Evolutionary conservation across 106 monocot species (phyloP), one percentile per base, ranked within the genome.

Genomic region (Triglochin maritima): DNA sequence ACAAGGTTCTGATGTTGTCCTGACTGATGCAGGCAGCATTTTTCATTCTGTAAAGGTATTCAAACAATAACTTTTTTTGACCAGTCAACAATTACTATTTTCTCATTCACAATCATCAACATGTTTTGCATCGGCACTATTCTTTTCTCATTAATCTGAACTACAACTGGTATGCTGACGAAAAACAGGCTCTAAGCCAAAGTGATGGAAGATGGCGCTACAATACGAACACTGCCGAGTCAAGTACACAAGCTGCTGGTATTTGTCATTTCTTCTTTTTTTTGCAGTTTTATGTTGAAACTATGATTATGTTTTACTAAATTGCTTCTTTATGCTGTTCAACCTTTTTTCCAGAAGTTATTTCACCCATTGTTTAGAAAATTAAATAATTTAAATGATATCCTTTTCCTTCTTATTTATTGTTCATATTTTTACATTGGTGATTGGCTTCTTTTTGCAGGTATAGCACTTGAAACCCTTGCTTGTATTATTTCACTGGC

Each of bases 151-250:
- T 29, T 29, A 29, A 29, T 29, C 29, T 29, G 29, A 0, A 29
- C 29, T 29, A 29, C 29, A 29, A 29, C 29, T 29, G 29, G 29
- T 29, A 29, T 29, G 29, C 29, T 29, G 29, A 29, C 29, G 29
- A 29, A 29, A 53, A 14, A 43, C 72, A 98, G 96, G 80, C 91
- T 56, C 84, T 98, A 46, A 84, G 91, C 67, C 96, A 88, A 73
- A 98, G 88, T 73, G 96, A 92, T 75, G 96, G 96, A 67, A 98
- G 84, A 77, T 98, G 96, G 96, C 88, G 86, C 46, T 84, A 79
- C 70, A 82, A 86, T 77, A 72, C 88, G 15, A 81, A 80, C 57
- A 79, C 72, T 69, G 74, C 84, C 69, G 91, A 88, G 66, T 83
- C 96, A 46, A 91, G 88, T 71, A 81, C 77, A 49, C 82, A 80